Conservation (phyloP, 2,329 filamentous ascomycete genomes). For the Fusarium irregulare region DNA sequence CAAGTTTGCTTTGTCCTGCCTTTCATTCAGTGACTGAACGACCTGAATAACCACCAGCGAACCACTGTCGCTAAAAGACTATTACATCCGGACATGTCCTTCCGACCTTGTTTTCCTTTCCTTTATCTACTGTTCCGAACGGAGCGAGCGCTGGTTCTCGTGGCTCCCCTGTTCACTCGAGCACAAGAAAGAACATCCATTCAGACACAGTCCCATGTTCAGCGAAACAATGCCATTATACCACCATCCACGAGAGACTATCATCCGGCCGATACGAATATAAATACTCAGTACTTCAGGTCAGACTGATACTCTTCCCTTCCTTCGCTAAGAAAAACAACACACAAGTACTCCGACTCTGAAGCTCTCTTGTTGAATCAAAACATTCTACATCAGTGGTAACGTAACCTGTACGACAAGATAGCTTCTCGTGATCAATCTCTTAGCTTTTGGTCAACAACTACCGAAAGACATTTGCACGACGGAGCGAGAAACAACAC, state of each 20-base stretch:
- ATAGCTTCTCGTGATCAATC: slow-evolving; percentile 39
- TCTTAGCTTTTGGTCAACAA: slow-evolving; percentile 12
- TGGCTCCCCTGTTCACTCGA: slow-evolving; percentile 7
- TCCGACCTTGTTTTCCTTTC: slow-evolving; percentile 1
- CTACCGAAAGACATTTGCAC: slow-evolving; percentile 33
- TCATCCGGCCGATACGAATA: background rate
- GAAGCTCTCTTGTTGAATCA: slow-evolving; percentile 15
- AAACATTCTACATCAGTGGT: slow-evolving; percentile 3
- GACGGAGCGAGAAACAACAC: slow-evolving; percentile 5
- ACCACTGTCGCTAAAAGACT: slow-evolving; percentile 1
- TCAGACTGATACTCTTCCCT: slow-evolving; percentile 4
- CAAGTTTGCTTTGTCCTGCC: slow-evolving; percentile 15
- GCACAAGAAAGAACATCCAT: slow-evolving; percentile 20
- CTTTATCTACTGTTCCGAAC: slow-evolving; percentile 6
- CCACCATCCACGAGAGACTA: background rate
- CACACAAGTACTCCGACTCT: slow-evolving; percentile 10
- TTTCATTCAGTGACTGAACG: slow-evolving; percentile 17
- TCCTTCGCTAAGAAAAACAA: background rate
- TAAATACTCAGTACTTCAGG: slow-evolving; percentile 1
- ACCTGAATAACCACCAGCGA: slow-evolving; percentile 5
- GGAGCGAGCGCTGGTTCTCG: slow-evolving; percentile 7
- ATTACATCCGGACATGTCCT: slow-evolving; percentile 8
- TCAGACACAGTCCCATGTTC: slow-evolving; percentile 17
- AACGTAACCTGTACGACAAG: slow-evolving; percentile 40
- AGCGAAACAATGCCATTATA: slow-evolving; percentile 25